A percentile compares a stretch with the other conserved stretches of the same genome.
These are phyloP conservation scores for Cardamine chenopodiifolia DNA, from an alignment of 345 rosid species.

Conservation along the genomic window DNA sequence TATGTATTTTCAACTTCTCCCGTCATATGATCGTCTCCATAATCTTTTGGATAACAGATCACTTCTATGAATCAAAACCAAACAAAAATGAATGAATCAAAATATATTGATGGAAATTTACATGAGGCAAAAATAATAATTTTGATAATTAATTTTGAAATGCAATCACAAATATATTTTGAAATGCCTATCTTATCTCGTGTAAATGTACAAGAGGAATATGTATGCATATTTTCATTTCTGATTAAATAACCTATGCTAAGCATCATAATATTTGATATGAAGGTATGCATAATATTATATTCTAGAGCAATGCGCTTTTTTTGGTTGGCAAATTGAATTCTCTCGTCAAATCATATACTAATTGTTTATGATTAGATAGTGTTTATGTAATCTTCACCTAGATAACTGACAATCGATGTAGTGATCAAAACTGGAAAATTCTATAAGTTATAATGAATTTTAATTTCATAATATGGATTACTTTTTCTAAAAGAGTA, in stretches of 20 bases:
- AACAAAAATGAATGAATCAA: not conserved
- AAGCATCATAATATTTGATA: not conserved
- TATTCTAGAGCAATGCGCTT: constrained; percentile 16
- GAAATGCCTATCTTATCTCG: not conserved
- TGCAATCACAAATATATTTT: not conserved
- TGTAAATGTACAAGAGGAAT: not conserved
- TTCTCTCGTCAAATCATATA: not conserved
- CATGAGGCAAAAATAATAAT: not conserved
- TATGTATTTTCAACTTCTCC: not conserved
- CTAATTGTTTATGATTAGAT: constrained; percentile 19
- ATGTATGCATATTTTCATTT: not conserved
- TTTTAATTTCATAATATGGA: not conserved
- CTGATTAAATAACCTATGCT: not conserved
- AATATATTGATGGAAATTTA: not conserved
- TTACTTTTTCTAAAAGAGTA: not conserved
- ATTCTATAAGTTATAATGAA: not conserved
- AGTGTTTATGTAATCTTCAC: not conserved
- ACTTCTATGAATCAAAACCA: not conserved
- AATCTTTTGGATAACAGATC: not conserved
- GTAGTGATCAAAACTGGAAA: not conserved
- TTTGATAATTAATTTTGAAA: not conserved
- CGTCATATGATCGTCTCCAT: not conserved
- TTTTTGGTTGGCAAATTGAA: constrained; percentile 29
- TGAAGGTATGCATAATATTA: not conserved
- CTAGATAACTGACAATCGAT: not conserved